Base-by-base conservation (phyloP, 257 asterid genomes). In the Gentiana macrophylla region DNA sequence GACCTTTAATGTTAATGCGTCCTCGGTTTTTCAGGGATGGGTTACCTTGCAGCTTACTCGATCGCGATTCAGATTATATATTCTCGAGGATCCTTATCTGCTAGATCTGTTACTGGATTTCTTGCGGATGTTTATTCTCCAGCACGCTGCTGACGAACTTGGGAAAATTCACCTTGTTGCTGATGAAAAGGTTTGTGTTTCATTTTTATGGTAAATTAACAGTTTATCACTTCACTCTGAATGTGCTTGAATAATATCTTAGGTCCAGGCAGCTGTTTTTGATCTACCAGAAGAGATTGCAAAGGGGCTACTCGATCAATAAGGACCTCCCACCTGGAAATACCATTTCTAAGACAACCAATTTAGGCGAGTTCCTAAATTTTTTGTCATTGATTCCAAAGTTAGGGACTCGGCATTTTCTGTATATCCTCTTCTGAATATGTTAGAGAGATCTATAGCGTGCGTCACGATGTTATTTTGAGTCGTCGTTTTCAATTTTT, bases 201-300 rank as follows among this genome's bases (percentile, higher is more conserved):
- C 34, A 15, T 41, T 41, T 41, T 1, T 10, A 5, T 5, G 46
- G 9, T 41, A 38, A 41, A 7, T 7, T 10, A 5, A 5, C 9
- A 41, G 46, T 41, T 41, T 41, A 10, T 41, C 5, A 5, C 9
- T 41, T 2, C 5, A 41, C 24, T 56, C 45, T 11, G 13, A 35
- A 33, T 10, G 5, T 41, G 13, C 6, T 49, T 35, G 24, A 32
- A 7, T 33, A 55, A 50, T 46, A 8, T 41, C 24, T 65, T 77
- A 89, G 97, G 74, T 86, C 55, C 88, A 82, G 44, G 97, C 96
- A 64, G 96, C 96, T 55, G 90, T 90, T 54, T 90, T 90, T 76
- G 97, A 90, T 77, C 94, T 90, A 54, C 97, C 96, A 1, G 97
- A 86, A 76, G 97, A 90, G 75, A 77, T 86, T 67, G 97, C 96